Base-by-base conservation (phyloP, 176 grass and related monocot species). In the Avena sativa region DNA sequence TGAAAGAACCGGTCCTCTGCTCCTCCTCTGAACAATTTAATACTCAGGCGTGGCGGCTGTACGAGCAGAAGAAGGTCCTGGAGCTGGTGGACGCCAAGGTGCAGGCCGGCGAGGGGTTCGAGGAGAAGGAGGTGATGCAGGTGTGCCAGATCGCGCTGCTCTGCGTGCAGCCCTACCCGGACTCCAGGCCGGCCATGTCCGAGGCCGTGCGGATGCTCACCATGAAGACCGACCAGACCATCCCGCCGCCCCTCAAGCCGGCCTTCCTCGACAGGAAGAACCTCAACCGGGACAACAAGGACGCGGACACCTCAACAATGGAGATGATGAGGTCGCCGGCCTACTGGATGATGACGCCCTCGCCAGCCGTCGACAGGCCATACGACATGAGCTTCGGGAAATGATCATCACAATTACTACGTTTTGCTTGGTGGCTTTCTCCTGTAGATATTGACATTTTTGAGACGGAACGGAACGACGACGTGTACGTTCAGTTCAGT, bases 261-360 rank as follows among this genome's bases (percentile, higher is more conserved):
- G 90, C 86, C 53, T 91, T 91, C 71, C 86, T 91, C 10, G 90
- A 82, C 83, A 13, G 90, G 90, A 91, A 91, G 72, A 91, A 12
- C 46, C 86, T 88, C 78, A 73, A 32, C 49, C 13, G 53, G 28
- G 64, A 67, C 32, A 62, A 88, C 86, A 91, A 64, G 71, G 84
- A 88, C 64, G 43, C 4, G 7, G 78, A 91, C 46, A 88, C 86
- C 30, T 51, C 73, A 1, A 76, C 73, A 3, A 76, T 76, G 73
- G 73, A 76, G 73, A 76, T 76, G 60, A 88, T 77, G 86, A 71
- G 82, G 71, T 88, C 90, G 63, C 84, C 90, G 43, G 43, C 51
- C 0, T 91, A 91, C 62, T 88, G 90, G 90, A 74, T 88, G 71
- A 53, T 84, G 71, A 88, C 90, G 71, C 83, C 90, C 13, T 91